Evolutionary conservation across 176 grass and related monocot genomes (phyloP), one percentile per base, ranked within the genome.

Genomic region (Hordeum vulgare): DNA sequence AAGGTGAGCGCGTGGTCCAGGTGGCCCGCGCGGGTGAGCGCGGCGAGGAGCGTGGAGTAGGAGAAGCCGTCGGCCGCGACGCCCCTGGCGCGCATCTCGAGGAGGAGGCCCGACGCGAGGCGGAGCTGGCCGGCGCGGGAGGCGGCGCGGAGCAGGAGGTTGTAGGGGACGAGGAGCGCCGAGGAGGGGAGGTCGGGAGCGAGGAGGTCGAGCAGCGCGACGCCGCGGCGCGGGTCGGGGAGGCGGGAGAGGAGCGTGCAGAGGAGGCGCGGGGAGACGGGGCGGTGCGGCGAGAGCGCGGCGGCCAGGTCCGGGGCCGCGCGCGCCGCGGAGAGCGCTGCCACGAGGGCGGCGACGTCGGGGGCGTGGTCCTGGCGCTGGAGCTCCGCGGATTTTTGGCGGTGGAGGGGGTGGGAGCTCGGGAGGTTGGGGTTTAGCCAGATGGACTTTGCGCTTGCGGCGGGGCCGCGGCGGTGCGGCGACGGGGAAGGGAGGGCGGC

Each of bases 1-100:
- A 95, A 89, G 20, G 93, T 90, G 74, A 98, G 89, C 15, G 91
- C 93, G 71, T 89, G 80, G 84, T 95, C 93, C 28, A 95, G 89
- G 79, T 88, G 87, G 28, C 89, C 87, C 12, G 93, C 80, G 18
- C 86, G 90, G 68, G 90, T 93, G 83, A 98, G 91, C 79, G 96
- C 86, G 2, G 96, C 92, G 74, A 98, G 80, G 75, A 98, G 85
- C 37, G 96, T 98, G 87, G 91, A 94, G 85, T 98, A 95, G 3
- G 96, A 95, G 81, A 98, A 85, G 29, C 89, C 90, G 68, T 98
- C 96, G 0, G 93, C 89, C 2, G 80, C 42, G 66, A 95, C 73
- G 27, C 67, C 73, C 34, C 72, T 53, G 73, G 66, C 59, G 2
- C 93, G 90, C 91, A 98, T 98, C 81, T 98, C 93, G 41, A 90